Evolutionary conservation across 345 rosid species (phyloP).

Genomic region (Corymbia maculata): DNA sequence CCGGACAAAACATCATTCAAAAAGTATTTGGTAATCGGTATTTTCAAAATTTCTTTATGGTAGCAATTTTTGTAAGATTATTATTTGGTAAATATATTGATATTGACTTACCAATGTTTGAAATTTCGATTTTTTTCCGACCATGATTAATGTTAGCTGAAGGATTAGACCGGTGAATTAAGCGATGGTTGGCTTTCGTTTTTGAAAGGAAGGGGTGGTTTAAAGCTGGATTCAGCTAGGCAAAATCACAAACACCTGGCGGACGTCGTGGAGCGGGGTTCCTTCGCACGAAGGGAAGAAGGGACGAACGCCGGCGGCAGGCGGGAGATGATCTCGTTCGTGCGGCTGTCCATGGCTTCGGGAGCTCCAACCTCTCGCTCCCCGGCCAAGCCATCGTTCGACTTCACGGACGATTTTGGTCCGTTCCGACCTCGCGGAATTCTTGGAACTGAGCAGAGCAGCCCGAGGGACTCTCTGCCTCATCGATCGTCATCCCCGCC

Average conservation of each 20-base stretch:
- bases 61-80: too few species aligned
- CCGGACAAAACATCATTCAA: too few species aligned
- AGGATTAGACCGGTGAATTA: not conserved
- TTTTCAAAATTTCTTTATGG: too few species aligned
- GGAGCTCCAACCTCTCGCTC: not conserved
- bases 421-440: not conserved
- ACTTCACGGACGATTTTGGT: not conserved
- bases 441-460: not conserved
- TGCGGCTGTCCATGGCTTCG: not conserved
- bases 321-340: not conserved
- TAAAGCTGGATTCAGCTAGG: not conserved
- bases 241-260: not conserved
- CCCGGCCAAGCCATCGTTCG: not conserved
- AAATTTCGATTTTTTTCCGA: not conserved
- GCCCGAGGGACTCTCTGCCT: not conserved
- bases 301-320: not conserved
- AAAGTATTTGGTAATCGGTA: accelerated
- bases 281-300: not conserved
- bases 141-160: not conserved
- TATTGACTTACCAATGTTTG: not conserved
- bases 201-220: not conserved
- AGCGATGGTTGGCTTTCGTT: not conserved
- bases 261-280: not conserved
- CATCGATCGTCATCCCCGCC: not conserved
- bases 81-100: too few species aligned